Conservation (phyloP, 306 rosid species). For the Phaseolus lunatus region DNA sequence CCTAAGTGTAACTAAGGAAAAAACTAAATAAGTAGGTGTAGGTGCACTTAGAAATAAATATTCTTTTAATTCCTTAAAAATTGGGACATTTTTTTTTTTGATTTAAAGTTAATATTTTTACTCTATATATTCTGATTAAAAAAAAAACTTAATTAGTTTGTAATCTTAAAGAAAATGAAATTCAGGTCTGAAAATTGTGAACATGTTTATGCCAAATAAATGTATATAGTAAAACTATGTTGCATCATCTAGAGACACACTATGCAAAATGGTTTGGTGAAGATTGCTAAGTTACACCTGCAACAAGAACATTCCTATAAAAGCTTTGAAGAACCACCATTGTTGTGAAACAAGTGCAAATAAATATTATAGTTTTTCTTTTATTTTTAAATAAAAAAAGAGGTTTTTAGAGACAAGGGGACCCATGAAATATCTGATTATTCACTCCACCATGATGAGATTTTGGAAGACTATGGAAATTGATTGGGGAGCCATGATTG, state of each 20-base stretch:
- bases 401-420: constrained; percentile 49
- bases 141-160: too few species aligned
- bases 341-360: constrained; percentile 8
- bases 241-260: background rate
- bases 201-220: background rate
- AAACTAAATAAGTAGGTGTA: too few species aligned
- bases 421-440: constrained; percentile 76
- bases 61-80: too few species aligned
- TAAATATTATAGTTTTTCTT: background rate
- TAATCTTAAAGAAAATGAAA: too few species aligned
- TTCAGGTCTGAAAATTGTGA: background rate
- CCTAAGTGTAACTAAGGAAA: too few species aligned
- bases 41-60: too few species aligned
- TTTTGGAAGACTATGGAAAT: constrained; percentile 63
- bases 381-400: background rate
- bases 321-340: constrained; percentile 41
- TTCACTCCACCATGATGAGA: constrained; percentile 72
- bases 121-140: too few species aligned
- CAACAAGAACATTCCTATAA: constrained; percentile 31
- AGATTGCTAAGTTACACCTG: constrained; percentile 59
- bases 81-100: too few species aligned
- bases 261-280: constrained; percentile 53
- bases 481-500: constrained; percentile 68
- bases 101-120: too few species aligned
- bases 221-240: background rate